phyloP scores from a whole-genome alignment of 1,284 basidiomycete species.

The Ustilago loliicola region DNA sequence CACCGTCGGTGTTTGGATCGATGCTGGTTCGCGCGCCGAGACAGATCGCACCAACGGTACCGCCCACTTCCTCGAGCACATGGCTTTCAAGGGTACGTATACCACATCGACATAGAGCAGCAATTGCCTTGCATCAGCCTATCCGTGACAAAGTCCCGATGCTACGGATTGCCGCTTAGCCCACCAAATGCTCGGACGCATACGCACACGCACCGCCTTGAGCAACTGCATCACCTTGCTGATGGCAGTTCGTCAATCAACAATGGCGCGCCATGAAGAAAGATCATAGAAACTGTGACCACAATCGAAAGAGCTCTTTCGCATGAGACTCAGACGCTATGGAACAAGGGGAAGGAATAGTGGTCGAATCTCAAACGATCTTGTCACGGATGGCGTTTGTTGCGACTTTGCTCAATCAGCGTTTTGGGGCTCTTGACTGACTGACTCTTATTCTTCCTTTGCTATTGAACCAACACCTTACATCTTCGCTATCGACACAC shows the following conservation, averaged over 20 bases:
- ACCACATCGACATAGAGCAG: conserved; percentile 5
- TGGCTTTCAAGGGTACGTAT: conserved; percentile 76
- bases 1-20: conserved; percentile 98
- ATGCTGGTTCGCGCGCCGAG: conserved; percentile 96
- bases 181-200: not conserved
- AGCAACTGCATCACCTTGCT: not conserved
- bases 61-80: conserved; percentile 98
- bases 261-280: not conserved
- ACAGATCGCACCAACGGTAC: conserved; percentile 93
- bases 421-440: not conserved
- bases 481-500: not conserved
- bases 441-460: not conserved
- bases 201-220: not conserved
- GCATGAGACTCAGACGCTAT: too few relatives aligned
- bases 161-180: not conserved
- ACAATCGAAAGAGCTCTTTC: too few relatives aligned
- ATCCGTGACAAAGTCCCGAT: not conserved
- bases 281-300: too few relatives aligned
- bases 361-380: not conserved
- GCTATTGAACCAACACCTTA: not conserved
- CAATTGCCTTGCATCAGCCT: conserved; percentile 2
- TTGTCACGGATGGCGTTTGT: conserved; percentile 1
- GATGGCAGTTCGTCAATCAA: not conserved
- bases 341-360: too few relatives aligned
- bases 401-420: not conserved